Percentiles rank a stretch among this genome's conserved stretches.
Conservation (phyloP, 2,329 filamentous ascomycete genomes). For the Alternaria novae-zelandiae region DNA sequence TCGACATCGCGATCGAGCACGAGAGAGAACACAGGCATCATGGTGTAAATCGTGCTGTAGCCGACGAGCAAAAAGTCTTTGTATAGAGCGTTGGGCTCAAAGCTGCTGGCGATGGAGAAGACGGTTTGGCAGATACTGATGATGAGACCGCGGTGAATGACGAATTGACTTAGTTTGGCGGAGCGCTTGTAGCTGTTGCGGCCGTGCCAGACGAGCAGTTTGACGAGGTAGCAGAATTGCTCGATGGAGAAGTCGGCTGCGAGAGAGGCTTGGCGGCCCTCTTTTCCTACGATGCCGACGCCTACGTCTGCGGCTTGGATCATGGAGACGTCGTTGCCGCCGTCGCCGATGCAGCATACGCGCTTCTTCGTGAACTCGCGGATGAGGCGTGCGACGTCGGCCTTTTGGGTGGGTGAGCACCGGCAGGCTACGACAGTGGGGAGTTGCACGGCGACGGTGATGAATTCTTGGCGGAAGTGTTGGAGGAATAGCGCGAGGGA, state of each 20-base stretch:
- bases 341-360: slow-evolving; percentile 96
- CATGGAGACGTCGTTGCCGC: slow-evolving; percentile 98
- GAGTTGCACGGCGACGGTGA: slow-evolving; percentile 83
- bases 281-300: slow-evolving; percentile 97
- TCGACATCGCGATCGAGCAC: slow-evolving; percentile 96
- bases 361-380: slow-evolving; percentile 91
- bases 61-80: slow-evolving; percentile 94
- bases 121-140: slow-evolving; percentile 96
- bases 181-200: slow-evolving; percentile 96
- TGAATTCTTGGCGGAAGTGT: slow-evolving; percentile 83
- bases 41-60: slow-evolving; percentile 96
- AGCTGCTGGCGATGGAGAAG: slow-evolving; percentile 90
- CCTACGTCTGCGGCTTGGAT: slow-evolving; percentile 98
- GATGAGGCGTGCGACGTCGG: slow-evolving; percentile 89
- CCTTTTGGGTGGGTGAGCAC: slow-evolving; percentile 96
- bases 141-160: slow-evolving; percentile 95
- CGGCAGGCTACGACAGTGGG: slow-evolving; percentile 95
- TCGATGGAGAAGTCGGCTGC: slow-evolving; percentile 97
- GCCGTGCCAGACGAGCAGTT: slow-evolving; percentile 98
- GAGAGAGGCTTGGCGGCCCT: slow-evolving; percentile 90
- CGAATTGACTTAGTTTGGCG: slow-evolving; percentile 95
- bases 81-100: slow-evolving; percentile 93
- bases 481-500: slow-evolving; percentile 82
- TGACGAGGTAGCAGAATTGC: slow-evolving; percentile 93
- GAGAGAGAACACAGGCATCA: slow-evolving; percentile 87